Percentiles rank a stretch among this genome's conserved stretches.
phyloP scores from a whole-genome alignment of 176 grass and related monocot genomes.

The Raddia distichophylla region DNA sequence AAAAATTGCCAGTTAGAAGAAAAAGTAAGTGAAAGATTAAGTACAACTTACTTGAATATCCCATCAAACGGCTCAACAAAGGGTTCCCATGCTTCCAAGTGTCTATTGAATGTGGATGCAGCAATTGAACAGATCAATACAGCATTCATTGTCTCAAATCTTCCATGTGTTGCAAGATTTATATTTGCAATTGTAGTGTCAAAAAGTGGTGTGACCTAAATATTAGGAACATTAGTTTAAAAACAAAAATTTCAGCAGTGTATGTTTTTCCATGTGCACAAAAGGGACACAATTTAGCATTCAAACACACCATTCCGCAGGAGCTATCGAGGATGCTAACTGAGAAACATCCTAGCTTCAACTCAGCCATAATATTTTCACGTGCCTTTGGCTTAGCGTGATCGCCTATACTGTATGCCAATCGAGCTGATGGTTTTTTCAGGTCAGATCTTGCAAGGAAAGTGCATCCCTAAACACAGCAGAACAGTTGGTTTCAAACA shows the following conservation, averaged over 20 bases:
- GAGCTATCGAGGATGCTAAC: conserved; percentile 85
- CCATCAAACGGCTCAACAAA: conserved; percentile 99
- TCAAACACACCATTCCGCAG: conserved; percentile 72
- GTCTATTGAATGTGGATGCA: conserved; percentile 95
- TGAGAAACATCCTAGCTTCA: conserved; percentile 87
- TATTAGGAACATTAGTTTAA: conserved; percentile 35
- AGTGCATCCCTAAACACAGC: conserved; percentile 71
- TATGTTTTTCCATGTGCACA: conserved; percentile 16
- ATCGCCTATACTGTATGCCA: conserved; percentile 87
- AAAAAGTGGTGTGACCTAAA: conserved; percentile 86
- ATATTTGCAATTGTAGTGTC: conserved; percentile 83
- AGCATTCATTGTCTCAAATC: conserved; percentile 88
- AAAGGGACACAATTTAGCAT: conserved; percentile 32
- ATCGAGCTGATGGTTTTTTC: conserved; percentile 75
- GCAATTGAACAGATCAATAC: conserved; percentile 94
- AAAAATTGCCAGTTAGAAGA: not conserved
- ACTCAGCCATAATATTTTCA: conserved; percentile 84
- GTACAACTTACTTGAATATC: conserved; percentile 86
- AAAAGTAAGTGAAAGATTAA: conserved; percentile 22
- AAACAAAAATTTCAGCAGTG: conserved; percentile 8
- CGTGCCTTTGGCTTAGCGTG: conserved; percentile 81
- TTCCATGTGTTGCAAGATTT: conserved; percentile 92
- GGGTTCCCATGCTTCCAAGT: conserved; percentile 96
- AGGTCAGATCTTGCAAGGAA: conserved; percentile 92
- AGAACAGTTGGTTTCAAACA: conserved; percentile 24